Evolutionary conservation across 1,284 basidiomycete genomes (phyloP).

Genomic region (Somion occarium): DNA sequence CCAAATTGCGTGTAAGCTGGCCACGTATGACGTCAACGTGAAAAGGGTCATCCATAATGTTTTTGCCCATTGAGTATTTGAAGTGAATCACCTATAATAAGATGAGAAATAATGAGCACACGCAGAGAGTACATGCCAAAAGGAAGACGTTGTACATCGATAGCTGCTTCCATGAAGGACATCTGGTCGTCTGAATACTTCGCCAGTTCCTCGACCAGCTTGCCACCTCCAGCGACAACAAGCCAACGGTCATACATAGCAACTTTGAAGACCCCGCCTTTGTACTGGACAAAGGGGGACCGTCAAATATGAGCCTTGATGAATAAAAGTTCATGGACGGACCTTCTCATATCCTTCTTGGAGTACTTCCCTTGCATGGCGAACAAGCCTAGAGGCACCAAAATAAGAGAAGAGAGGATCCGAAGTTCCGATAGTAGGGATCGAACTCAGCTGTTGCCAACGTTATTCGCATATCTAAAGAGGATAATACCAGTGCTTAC

Average conservation of each 20-base stretch:
- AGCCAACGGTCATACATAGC: conserved; percentile 34
- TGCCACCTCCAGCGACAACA: conserved; percentile 31
- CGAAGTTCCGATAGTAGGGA: conserved; percentile 34
- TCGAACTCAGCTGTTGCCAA: conserved; percentile 14
- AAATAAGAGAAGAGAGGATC: conserved; percentile 27
- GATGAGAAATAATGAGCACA: too few species aligned
- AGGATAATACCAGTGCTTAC: neutral
- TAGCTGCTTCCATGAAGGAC: conserved; percentile 29
- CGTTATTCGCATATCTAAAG: neutral
- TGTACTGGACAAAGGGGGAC: conserved; percentile 20
- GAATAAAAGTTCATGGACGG: neutral
- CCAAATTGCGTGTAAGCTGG: neutral
- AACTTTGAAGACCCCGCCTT: conserved; percentile 35
- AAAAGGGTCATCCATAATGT: neutral
- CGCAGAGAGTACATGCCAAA: neutral
- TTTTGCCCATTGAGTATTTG: neutral
- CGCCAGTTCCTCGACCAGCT: conserved; percentile 36
- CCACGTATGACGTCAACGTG: neutral
- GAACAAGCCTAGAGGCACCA: conserved; percentile 18
- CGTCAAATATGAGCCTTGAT: neutral
- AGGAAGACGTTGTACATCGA: conserved; percentile 26
- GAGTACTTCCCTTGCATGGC: conserved; percentile 21
- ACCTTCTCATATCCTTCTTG: conserved; percentile 24
- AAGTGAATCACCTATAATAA: neutral
- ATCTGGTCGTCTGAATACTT: conserved; percentile 34